Evolutionary conservation across 2,329 filamentous ascomycete species (phyloP), one percentile per base, ranked within the genome.

Genomic region (Zymoseptoria passerinii): DNA sequence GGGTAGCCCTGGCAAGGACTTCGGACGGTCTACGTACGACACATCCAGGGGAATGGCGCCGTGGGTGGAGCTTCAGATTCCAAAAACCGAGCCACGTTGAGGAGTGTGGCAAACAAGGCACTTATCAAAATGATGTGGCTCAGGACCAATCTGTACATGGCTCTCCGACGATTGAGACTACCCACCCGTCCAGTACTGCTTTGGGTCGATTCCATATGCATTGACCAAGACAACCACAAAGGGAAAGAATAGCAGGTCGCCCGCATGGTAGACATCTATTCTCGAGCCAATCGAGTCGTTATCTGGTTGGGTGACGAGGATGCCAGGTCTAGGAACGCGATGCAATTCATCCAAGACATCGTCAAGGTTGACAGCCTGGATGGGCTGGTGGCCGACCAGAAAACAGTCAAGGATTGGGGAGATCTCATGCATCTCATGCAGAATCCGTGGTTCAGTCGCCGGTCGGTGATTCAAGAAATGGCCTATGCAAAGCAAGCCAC

Each of bases 141-240:
- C 35, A 40, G 35, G 13, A 40, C 35, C 35, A 40, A 16, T 16
- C 35, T 40, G 35, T 40, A 40, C 35, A 13, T 40, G 35, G 35
- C 35, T 40, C 35, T 40, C 4, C 35, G 35, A n/a, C 9, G 35
- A 16, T 16, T 40, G 10, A 16, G 35, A 40, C 16, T 40, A 40
- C 35, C 35, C 16, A 40, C 35, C 13, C 35, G 35, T 16, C 48
- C 48, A 27, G 18, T 50, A n/a, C 48, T 20, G 9, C 51, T 65
- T 2, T 66, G 63, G 59, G 52, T 61, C 6, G 64, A 66, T 53
- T 60, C 58, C 3, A 55, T 66, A 29, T 65, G 64, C 40, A 66
- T 66, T 23, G 56, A 65, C 29, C 64, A 65, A 49, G 51, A 54
- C 1, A 35, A 62, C 56, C 19, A 52, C 28, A 19, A 29, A 6